phyloP scores from a whole-genome alignment of 129 eudicot genomes.

The Tagetes patula region DNA sequence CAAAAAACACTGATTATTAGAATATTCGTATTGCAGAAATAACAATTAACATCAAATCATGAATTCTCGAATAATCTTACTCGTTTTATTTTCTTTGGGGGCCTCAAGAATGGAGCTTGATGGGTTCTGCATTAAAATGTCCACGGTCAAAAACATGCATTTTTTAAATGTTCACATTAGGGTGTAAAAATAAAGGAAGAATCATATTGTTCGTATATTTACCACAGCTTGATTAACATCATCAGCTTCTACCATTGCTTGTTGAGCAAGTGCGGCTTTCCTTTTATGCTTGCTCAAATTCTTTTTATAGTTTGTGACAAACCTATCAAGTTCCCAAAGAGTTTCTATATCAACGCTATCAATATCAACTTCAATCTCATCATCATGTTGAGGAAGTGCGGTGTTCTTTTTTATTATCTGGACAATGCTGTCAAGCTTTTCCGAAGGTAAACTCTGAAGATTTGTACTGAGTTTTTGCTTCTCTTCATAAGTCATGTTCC shows the following conservation, averaged over 20 bases:
- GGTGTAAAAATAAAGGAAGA: not conserved
- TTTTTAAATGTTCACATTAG: not conserved
- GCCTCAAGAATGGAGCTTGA: conserved; percentile 33
- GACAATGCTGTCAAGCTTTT: conserved; percentile 78
- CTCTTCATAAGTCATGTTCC: conserved; percentile 93
- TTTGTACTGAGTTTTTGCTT: conserved; percentile 78
- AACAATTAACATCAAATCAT: not conserved
- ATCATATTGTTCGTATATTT: conserved; percentile 16
- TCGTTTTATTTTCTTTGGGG: conserved; percentile 46
- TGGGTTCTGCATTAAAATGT: conserved; percentile 50
- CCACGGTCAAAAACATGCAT: conserved; percentile 11
- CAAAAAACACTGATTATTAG: not conserved
- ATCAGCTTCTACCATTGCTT: conserved; percentile 52
- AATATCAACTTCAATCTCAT: conserved; percentile 92
- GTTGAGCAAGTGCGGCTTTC: conserved; percentile 79
- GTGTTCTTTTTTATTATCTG: conserved; percentile 77
- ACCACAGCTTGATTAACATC: conserved; percentile 36
- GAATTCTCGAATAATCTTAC: conserved; percentile 26
- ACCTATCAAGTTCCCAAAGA: conserved; percentile 97
- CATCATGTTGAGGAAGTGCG: conserved; percentile 65
- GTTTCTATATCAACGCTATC: conserved; percentile 89
- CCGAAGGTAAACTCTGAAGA: conserved; percentile 77
- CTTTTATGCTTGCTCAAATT: conserved; percentile 76
- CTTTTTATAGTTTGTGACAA: conserved; percentile 83
- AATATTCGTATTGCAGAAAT: not conserved